Base-by-base conservation (phyloP, 345 rosid genomes). In the Ceriops tagal region DNA sequence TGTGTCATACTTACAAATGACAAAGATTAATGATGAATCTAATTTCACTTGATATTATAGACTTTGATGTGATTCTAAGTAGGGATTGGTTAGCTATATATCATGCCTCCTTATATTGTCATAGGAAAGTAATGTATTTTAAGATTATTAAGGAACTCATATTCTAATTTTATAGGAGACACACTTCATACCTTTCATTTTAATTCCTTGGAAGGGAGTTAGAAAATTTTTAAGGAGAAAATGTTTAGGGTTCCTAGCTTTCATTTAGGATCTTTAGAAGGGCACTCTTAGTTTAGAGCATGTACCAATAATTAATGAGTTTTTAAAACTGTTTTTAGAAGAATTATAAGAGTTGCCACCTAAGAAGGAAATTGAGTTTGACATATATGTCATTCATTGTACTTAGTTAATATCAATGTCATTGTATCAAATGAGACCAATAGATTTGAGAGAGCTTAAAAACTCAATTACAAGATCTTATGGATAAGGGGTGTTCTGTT, bases 31-130 rank as follows among this genome's bases (percentile, higher is more conserved):
- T 3, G 21, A 19, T 20, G 18, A 51, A 51, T 51, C n/a, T 51
- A 24, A 11, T 58, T 4, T 28, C 61, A 7, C 11, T 58, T 9
- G 31, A 58, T 58, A 24, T 58, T 9, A 24, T 8, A 8, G 2
- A 39, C 1, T 64, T 22, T 2, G 56, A 64, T 26, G 35, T 22
- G 3, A 27, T 64, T 16, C 8, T 64, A 13, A 15, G 56, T 11
- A 64, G 18, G 67, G 67, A 64, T 39, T 64, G 53, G 56, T 46
- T 64, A 11, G 37, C 67, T 24, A 4, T 8, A 15, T 19, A 64
- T 19, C 5, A 10, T 27, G 21, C 31, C 5, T 3, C 16, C 16
- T 5, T 64, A 31, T 4, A 46, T 7, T 46, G 67, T 26, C 9
- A 37, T 2, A 2, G 21, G n/a, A 64, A 64, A 31, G 30, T 20